Base-by-base conservation (phyloP, 106 monocot species). In the Alisma plantagoaquatica region DNA sequence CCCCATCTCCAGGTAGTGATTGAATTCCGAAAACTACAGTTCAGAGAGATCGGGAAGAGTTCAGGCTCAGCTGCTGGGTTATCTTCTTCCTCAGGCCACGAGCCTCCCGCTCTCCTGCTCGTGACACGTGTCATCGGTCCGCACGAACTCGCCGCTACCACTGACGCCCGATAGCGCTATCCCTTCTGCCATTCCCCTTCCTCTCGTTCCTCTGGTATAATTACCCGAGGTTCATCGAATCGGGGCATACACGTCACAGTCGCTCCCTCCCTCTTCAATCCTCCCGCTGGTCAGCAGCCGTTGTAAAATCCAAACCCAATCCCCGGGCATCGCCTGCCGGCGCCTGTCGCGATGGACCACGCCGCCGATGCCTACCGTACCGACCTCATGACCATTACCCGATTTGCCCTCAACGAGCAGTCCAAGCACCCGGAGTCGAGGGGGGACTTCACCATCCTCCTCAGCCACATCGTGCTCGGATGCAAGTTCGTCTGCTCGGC, bases 401-500 rank as follows among this genome's bases (percentile, higher is more conserved):
- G 96, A 56, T 60, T 78, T 68, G 96, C 82, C 62, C 73, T 96
- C 54, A 96, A 89, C 71, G 96, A 96, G 81, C 96, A 96, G 57
- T 70, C 71, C 25, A 75, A 62, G 78, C 38, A 70, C 33, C 73
- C 84, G 23, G 96, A 89, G 47, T 73, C 84, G 22, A 66, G 61
- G 53, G 96, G 96, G 2, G 96, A 96, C 43, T 89, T 84, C 76
- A 66, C 75, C 51, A 96, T 96, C 56, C 78, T 96, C 27, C 89
- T 96, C 70, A 75, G 61, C 53, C 81, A 96, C 74, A 96, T 96
- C 96, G 96, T 96, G 10, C 76, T 96, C 54, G 96, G 96, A 2
- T 96, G 96, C 84, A 96, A 96, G 75, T 96, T 89, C 68, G 96
- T 96, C 53, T 89, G 89, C 73, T 78, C 96, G 32, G 76, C 96